A percentile compares a stretch with the other conserved stretches of the same genome.
phyloP scores from a whole-genome alignment of 208 protist genomes.

The Phytomonas serpens region DNA sequence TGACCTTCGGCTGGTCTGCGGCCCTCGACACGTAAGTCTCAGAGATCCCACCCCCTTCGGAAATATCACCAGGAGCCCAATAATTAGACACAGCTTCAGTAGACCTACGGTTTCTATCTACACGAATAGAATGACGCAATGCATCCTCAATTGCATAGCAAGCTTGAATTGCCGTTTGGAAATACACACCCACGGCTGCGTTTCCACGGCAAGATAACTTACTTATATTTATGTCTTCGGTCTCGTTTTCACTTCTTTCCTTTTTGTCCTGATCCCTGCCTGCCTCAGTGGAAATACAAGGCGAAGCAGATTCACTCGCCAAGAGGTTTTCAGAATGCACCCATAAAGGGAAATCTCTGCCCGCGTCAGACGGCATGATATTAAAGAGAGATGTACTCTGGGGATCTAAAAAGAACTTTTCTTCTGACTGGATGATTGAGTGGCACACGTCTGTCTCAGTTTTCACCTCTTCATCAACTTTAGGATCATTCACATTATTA shows the following conservation, averaged over 20 bases:
- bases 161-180: neutral
- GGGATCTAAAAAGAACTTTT: neutral
- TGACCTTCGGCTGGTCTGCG: neutral
- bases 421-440: neutral
- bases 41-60: neutral
- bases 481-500: neutral
- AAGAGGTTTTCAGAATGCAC: neutral
- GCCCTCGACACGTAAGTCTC: neutral
- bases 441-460: neutral
- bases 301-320: neutral
- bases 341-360: neutral
- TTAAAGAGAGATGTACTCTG: neutral
- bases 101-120: neutral
- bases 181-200: neutral
- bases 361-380: neutral
- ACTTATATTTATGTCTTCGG: neutral
- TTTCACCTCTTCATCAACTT: neutral
- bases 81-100: neutral
- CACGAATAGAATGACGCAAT: neutral
- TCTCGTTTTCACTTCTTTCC: neutral
- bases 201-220: neutral
- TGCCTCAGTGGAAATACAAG: neutral
- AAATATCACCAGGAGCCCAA: neutral
- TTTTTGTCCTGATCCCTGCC: neutral
- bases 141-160: neutral